Conservation (phyloP, 331 rosid species). For the Quercus lobata region DNA sequence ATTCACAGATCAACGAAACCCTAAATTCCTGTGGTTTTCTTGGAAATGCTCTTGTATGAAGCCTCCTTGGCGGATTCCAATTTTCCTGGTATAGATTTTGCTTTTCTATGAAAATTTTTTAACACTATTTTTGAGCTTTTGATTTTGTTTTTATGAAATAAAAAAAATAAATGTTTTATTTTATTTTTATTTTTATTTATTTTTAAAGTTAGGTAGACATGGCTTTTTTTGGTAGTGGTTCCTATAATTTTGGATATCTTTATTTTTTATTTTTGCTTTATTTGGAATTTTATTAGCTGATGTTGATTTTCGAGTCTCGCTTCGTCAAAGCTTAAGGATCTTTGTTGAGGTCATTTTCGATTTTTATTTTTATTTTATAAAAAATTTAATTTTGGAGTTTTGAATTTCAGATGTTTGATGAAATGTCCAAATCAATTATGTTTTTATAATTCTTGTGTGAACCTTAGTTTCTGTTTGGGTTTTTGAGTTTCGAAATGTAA, state of each 20-base stretch:
- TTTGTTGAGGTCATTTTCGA: conserved; percentile 14
- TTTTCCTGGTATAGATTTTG: conserved; percentile 36
- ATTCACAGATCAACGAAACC: conserved; percentile 31
- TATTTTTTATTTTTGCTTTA: background rate
- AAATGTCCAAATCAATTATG: conserved; percentile 23
- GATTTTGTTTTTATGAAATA: background rate
- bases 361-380: background rate
- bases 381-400: conserved; percentile 3
- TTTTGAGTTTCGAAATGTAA: background rate
- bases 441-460: background rate
- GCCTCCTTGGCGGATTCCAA: conserved; percentile 37
- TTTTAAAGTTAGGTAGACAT: background rate
- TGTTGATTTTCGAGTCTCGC: background rate
- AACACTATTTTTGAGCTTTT: background rate
- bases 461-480: background rate
- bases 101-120: conserved; percentile 3
- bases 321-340: conserved; percentile 13
- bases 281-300: conserved; percentile 3
- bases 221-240: background rate
- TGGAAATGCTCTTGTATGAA: conserved; percentile 37
- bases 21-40: conserved; percentile 21
- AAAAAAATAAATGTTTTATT: background rate
- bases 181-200: background rate
- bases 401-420: conserved; percentile 12
- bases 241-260: conserved; percentile 15